Evolutionary conservation across 1,284 basidiomycete species (phyloP), one percentile per base, ranked within the genome.

Genomic region (Blastosporella zonata): DNA sequence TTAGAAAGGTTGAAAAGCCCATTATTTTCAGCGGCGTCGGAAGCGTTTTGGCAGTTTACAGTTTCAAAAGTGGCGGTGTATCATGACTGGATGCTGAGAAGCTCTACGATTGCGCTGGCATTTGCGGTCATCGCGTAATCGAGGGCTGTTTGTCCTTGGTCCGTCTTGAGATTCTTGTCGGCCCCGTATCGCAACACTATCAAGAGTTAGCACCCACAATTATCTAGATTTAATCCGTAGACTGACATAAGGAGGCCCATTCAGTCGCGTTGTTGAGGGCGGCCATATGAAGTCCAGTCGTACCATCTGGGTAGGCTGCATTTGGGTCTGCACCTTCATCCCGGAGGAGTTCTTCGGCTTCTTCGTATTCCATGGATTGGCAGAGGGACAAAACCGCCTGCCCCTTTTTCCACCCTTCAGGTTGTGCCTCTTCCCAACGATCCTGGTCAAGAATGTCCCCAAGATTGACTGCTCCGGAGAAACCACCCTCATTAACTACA

Each of bases 211-310:
- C 12, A n/a, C 6, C 18, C 10, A 9, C 12, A 9, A 49, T 17
- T 2, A 29, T 9, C 10, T 20, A 0, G 15, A 25, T 45, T 3
- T 27, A 6, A 21, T 22, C 7, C 15, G 33, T 5, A 29, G 17
- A 52, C 51, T 44, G 42, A 52, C 51, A 33, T 39, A 52, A 44
- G 6, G 51, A 44, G 17, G 47, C 47, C 51, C 51, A 52, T 34
- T 52, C 43, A 4, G 33, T 33, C 8, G 47, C 18, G 28, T 52
- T 52, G 25, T 52, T 50, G 27, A 49, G 27, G 28, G 51, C 51
- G 21, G 51, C 51, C 37, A 50, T 52, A 21, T 54, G 53, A 38
- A 54, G 50, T 12, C 53, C 50, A 12, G 53, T 54, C 22, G 46
- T 54, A 33, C 53, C 53, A 7, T 52, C 53, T 33, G 52, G 46